Evolutionary conservation across 305 asterid genomes (phyloP).

Genomic region (Withania somnifera): DNA sequence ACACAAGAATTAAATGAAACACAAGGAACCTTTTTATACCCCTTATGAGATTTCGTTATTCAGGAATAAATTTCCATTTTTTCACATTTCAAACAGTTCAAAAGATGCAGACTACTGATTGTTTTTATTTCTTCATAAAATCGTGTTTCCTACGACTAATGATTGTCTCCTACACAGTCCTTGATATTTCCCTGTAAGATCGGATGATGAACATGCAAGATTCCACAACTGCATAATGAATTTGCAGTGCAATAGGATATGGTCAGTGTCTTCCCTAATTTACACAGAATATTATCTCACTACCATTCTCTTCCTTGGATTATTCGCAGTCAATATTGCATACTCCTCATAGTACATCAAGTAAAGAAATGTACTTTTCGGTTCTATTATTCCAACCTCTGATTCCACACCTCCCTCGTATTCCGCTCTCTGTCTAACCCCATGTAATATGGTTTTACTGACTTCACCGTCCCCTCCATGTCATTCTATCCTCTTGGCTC

Average conservation of each 20-base stretch:
- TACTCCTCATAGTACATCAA: not conserved
- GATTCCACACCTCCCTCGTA: not conserved
- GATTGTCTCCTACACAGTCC: not conserved
- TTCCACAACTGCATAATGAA: not conserved
- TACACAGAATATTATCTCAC: not conserved
- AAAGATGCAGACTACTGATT: not conserved
- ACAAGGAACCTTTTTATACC: not conserved
- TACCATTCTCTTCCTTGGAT: not conserved
- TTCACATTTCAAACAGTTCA: not conserved
- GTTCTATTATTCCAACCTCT: not conserved
- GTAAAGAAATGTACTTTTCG: not conserved
- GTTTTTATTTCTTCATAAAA: not conserved
- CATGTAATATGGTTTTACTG: not conserved
- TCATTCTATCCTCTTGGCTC: not conserved
- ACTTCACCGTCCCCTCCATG: not conserved
- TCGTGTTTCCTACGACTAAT: not conserved
- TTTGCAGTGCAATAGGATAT: not conserved
- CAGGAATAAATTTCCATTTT: not conserved
- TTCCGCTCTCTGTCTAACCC: not conserved
- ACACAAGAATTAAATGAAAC: not conserved
- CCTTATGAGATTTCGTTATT: not conserved
- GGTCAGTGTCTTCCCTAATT: not conserved
- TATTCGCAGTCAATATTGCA: not conserved
- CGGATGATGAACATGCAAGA: not conserved
- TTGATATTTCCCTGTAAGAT: not conserved